phyloP scores from a whole-genome alignment of 345 rosid genomes.

The Kernera saxatilis region DNA sequence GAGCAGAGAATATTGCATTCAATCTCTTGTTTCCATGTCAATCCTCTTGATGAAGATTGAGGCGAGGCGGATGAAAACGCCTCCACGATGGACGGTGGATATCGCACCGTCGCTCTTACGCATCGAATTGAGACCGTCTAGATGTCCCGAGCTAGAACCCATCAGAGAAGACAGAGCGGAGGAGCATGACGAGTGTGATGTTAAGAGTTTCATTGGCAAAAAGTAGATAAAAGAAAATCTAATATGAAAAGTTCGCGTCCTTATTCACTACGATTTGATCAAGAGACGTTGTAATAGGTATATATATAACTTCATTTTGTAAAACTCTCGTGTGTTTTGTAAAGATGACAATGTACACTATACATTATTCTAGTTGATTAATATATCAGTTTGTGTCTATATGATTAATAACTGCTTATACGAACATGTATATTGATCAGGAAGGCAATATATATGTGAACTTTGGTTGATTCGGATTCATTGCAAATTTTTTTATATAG shows the following conservation, averaged over 20 bases:
- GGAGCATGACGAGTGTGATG: background rate
- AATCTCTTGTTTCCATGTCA: background rate
- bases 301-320: background rate
- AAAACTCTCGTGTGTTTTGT: background rate
- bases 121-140: background rate
- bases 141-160: conserved; percentile 10
- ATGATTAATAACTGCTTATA: background rate
- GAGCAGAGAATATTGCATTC: background rate
- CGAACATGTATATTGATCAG: too few species aligned
- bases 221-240: background rate
- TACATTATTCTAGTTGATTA: too few species aligned
- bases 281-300: background rate
- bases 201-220: background rate
- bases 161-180: conserved; percentile 3
- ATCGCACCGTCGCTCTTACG: background rate
- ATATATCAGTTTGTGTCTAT: too few species aligned
- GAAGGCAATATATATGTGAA: too few species aligned
- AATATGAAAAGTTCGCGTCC: background rate
- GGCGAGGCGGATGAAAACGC: background rate
- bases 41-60: background rate
- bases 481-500: too few species aligned
- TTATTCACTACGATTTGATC: background rate
- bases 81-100: background rate
- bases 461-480: too few species aligned
- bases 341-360: too few species aligned